Conservation (phyloP, 805 yeast genomes). For the Ogataea angusta region DNA sequence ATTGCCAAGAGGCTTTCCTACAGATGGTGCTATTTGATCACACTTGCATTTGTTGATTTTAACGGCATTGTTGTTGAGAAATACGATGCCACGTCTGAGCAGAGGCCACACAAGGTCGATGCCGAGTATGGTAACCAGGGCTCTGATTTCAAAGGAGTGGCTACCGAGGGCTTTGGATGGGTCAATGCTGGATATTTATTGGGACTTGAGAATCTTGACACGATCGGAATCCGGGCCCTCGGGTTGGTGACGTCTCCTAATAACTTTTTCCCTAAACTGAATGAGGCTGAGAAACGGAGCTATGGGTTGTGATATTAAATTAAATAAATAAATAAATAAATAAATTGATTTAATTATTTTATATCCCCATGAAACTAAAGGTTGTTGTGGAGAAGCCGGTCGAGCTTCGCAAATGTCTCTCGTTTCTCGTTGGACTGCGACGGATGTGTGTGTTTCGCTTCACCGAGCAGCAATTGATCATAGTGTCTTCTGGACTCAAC, state of each 20-base stretch:
- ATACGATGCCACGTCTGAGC: constrained; percentile 80
- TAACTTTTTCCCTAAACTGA: constrained; percentile 51
- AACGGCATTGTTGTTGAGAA: constrained; percentile 96
- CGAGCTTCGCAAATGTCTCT: constrained; percentile 24
- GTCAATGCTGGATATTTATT: constrained; percentile 82
- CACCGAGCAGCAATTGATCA: constrained; percentile 44
- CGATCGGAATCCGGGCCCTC: constrained; percentile 68
- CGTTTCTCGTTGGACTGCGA: constrained; percentile 39
- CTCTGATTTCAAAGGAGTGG: constrained; percentile 84
- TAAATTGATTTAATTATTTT: not conserved
- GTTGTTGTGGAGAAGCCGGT: constrained; percentile 22
- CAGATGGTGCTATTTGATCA: constrained; percentile 88
- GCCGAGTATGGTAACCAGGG: constrained; percentile 99
- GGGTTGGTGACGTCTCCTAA: constrained; percentile 77
- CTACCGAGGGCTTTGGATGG: constrained; percentile 98
- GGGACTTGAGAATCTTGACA: constrained; percentile 66
- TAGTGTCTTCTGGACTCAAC: constrained; percentile 48
- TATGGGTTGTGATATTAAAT: constrained; percentile 28
- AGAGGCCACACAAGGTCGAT: constrained; percentile 85
- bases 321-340: not conserved
- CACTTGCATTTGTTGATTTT: constrained; percentile 84
- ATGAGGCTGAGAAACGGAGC: constrained; percentile 37
- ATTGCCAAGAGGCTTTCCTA: constrained; percentile 70
- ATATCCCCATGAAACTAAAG: constrained; percentile 26
- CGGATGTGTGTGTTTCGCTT: constrained; percentile 57